phyloP scores from a whole-genome alignment of 805 yeast genomes.

The Metschnikowia anglica region DNA sequence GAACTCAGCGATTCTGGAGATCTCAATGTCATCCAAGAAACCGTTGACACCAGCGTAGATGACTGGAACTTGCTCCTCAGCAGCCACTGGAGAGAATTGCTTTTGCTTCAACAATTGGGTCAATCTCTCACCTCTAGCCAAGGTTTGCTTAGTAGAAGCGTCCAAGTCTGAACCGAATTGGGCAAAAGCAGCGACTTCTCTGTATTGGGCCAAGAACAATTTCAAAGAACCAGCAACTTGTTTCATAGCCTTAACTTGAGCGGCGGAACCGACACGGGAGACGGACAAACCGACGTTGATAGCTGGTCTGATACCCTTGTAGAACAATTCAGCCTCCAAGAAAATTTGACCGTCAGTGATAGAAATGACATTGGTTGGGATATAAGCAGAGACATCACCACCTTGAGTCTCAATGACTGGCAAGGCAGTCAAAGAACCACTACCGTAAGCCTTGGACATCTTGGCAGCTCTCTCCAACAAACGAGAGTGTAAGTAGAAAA shows the following conservation, averaged over 20 bases:
- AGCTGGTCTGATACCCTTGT: conserved; percentile 99
- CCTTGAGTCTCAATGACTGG: conserved; percentile 98
- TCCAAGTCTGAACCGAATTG: conserved; percentile 99
- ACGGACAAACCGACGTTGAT: conserved; percentile 99
- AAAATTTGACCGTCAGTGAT: conserved; percentile 95
- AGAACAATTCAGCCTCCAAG: conserved; percentile 99
- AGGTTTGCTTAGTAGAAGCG: conserved; percentile 99
- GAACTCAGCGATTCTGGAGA: conserved; percentile 84
- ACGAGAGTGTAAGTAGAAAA: conserved; percentile 93
- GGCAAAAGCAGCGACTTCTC: conserved; percentile 99
- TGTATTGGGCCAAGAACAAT: conserved; percentile 99
- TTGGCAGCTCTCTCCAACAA: conserved; percentile 96
- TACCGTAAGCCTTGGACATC: conserved; percentile 86
- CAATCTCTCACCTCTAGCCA: conserved; percentile 99
- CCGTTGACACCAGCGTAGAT: conserved; percentile 99
- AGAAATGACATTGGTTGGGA: conserved; percentile 97
- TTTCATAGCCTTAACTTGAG: conserved; percentile 99
- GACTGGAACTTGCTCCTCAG: conserved; percentile 98
- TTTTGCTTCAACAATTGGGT: conserved; percentile 98
- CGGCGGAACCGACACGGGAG: conserved; percentile 99
- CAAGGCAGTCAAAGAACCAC: conserved; percentile 93
- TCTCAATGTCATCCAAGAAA: conserved; percentile 84
- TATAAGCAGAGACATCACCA: conserved; percentile 98
- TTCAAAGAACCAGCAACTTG: conserved; percentile 99
- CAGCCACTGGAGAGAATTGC: conserved; percentile 95